A percentile compares a stretch with the other conserved stretches of the same genome.
Conservation (phyloP, 2,329 filamentous ascomycete genomes). For the Claviceps quebecensis region DNA sequence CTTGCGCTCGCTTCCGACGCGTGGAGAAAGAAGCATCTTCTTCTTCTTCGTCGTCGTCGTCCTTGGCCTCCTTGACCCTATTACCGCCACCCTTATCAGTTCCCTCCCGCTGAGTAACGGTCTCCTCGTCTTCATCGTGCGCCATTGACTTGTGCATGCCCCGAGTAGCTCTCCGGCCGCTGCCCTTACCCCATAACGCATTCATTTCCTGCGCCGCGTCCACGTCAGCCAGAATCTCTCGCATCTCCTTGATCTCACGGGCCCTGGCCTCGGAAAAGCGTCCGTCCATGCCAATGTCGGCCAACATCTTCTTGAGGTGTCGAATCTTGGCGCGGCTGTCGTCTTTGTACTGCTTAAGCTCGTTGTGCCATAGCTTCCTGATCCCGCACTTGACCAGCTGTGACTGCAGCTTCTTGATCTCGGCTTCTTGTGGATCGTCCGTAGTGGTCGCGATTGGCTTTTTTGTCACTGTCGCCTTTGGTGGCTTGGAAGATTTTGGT, state of each 20-base stretch:
- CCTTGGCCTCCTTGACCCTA: slow-evolving; percentile 12
- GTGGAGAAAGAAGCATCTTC: slow-evolving; percentile 24
- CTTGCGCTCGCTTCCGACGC: slow-evolving; percentile 32
- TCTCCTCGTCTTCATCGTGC: slow-evolving; percentile 19
- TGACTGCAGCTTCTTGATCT: slow-evolving; percentile 78
- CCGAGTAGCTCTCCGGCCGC: slow-evolving; percentile 27
- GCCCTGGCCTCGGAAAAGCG: slow-evolving; percentile 78
- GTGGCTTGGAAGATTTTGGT: slow-evolving; percentile 14
- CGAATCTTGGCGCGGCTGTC: slow-evolving; percentile 67
- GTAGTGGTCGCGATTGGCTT: slow-evolving; percentile 15
- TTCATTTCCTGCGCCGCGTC: slow-evolving; percentile 75
- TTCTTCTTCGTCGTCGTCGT: slow-evolving; percentile 16
- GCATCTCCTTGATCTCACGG: slow-evolving; percentile 69
- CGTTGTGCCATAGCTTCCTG: slow-evolving; percentile 79
- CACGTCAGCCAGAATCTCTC: slow-evolving; percentile 73
- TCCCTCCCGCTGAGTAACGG: slow-evolving; percentile 12
- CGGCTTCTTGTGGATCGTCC: slow-evolving; percentile 51
- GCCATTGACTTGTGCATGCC: slow-evolving; percentile 19
- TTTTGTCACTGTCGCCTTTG: slow-evolving; percentile 16
- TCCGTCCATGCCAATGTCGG: slow-evolving; percentile 74
- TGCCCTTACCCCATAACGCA: slow-evolving; percentile 53
- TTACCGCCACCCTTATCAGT: slow-evolving; percentile 6
- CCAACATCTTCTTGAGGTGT: slow-evolving; percentile 66
- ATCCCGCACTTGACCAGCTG: slow-evolving; percentile 84
- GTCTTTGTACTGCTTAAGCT: slow-evolving; percentile 60